Conservation (phyloP, 2,329 filamentous ascomycete genomes). For the Ascochyta koolunga region DNA sequence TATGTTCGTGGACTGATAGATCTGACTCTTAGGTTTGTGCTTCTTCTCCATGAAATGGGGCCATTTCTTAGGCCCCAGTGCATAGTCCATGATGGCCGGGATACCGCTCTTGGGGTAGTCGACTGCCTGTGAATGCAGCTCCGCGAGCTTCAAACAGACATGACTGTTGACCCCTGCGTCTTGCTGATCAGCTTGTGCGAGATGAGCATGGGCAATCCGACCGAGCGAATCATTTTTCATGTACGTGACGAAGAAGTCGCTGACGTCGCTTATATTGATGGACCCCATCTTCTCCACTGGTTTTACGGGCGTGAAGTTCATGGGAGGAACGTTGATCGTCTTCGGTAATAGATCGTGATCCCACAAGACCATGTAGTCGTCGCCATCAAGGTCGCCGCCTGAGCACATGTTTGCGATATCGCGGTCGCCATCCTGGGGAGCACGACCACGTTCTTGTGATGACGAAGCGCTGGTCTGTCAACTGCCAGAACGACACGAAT, state of each 20-base stretch:
- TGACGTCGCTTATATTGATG: slow-evolving; percentile 75
- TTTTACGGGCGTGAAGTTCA: slow-evolving; percentile 72
- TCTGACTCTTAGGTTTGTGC: slow-evolving; percentile 50
- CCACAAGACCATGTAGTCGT: slow-evolving; percentile 96
- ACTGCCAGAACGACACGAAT: slow-evolving; percentile 87
- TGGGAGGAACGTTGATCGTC: slow-evolving; percentile 74
- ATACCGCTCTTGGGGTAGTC: slow-evolving; percentile 93
- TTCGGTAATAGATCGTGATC: slow-evolving; percentile 69
- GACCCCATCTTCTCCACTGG: slow-evolving; percentile 63
- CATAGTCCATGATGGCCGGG: slow-evolving; percentile 69
- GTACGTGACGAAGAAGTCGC: slow-evolving; percentile 85
- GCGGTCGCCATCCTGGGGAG: slow-evolving; percentile 83
- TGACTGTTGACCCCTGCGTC: slow-evolving; percentile 67
- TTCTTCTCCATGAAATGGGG: slow-evolving; percentile 89
- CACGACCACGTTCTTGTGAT: slow-evolving; percentile 85
- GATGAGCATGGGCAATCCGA: slow-evolving; percentile 79
- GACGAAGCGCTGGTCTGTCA: slow-evolving; percentile 71
- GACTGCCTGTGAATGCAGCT: slow-evolving; percentile 86
- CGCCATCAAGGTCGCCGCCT: slow-evolving; percentile 92
- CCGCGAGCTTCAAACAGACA: slow-evolving; percentile 74
- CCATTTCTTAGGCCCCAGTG: slow-evolving; percentile 67
- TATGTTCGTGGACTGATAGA: slow-evolving; percentile 72
- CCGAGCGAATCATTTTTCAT: slow-evolving; percentile 89
- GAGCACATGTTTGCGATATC: slow-evolving; percentile 94
- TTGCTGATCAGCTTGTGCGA: slow-evolving; percentile 74